Conservation (phyloP, 2,329 filamentous ascomycete genomes). For the Diaporthe capsici region DNA sequence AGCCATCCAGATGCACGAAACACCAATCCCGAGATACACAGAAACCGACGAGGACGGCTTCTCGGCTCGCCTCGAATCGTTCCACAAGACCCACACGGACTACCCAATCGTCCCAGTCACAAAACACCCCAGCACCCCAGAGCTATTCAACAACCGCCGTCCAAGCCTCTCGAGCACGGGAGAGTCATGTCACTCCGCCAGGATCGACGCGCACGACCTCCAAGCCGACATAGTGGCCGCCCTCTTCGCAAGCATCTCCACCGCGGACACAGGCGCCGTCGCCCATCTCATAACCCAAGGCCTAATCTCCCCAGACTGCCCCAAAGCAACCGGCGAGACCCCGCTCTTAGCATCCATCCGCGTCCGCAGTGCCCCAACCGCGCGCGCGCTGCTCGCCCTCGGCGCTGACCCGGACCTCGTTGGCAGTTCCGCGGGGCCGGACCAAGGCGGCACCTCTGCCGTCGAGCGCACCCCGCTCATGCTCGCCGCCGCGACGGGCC, state of each 20-base stretch:
- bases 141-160: not conserved
- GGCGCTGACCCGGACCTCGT: constrained; percentile 53
- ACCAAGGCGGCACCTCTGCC: not conserved
- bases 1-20: not conserved
- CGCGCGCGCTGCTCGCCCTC: constrained; percentile 52
- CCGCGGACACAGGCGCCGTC: not conserved
- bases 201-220: not conserved
- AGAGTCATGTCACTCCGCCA: too few relatives aligned
- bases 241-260: not conserved
- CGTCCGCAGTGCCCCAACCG: constrained; percentile 49
- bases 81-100: not conserved
- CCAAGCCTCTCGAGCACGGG: not conserved
- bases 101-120: not conserved
- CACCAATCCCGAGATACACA: not conserved
- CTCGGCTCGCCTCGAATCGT: not conserved
- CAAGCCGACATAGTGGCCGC: not conserved
- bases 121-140: not conserved
- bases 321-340: constrained; percentile 48
- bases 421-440: constrained; percentile 39
- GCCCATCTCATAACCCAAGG: constrained; percentile 49
- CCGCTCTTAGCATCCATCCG: constrained; percentile 55
- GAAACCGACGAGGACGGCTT: not conserved
- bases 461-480: constrained; percentile 58
- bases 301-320: constrained; percentile 56
- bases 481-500: constrained; percentile 57